A percentile compares a stretch with the other conserved stretches of the same genome.
These are phyloP conservation scores for Guadua angustifolia DNA, from an alignment of 176 grass and related monocot species.

Conservation along the genomic window DNA sequence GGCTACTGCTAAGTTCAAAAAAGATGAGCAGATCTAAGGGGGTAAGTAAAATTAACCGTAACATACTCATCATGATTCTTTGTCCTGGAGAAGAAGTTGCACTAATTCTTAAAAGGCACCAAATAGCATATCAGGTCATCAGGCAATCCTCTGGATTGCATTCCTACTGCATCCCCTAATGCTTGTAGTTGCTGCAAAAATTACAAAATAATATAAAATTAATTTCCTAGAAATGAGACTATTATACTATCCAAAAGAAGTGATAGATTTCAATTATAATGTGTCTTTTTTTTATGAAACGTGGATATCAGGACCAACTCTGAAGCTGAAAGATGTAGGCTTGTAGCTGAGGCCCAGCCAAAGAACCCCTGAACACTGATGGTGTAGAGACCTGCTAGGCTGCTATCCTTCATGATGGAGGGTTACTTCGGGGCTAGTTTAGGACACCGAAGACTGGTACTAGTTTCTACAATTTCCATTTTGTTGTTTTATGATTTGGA, in stretches of 20 bases:
- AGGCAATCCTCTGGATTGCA: conserved; percentile 74
- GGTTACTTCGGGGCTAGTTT: background rate
- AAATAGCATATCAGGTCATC: conserved; percentile 82
- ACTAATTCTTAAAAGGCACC: conserved; percentile 53
- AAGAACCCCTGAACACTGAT: background rate
- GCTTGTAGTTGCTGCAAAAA: conserved; percentile 75
- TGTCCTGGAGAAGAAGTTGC: conserved; percentile 66
- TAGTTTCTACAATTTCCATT: background rate
- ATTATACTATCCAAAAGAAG: background rate
- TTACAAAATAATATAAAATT: conserved; percentile 28
- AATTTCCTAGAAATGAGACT: background rate
- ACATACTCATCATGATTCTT: conserved; percentile 66
- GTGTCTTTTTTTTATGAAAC: background rate
- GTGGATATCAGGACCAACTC: background rate
- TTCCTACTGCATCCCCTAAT: conserved; percentile 71
- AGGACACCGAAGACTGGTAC: background rate
- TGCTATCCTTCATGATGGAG: background rate
- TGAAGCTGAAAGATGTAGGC: background rate
- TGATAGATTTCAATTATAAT: conserved; percentile 1
- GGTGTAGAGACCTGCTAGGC: background rate
- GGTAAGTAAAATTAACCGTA: background rate
- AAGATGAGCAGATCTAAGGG: background rate
- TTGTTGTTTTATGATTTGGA: conserved; percentile 14
- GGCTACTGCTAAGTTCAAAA: conserved; percentile 6
- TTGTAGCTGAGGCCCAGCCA: background rate